Evolutionary conservation across 305 asterid genomes (phyloP).

Genomic region (Fraxinus angustifolia): DNA sequence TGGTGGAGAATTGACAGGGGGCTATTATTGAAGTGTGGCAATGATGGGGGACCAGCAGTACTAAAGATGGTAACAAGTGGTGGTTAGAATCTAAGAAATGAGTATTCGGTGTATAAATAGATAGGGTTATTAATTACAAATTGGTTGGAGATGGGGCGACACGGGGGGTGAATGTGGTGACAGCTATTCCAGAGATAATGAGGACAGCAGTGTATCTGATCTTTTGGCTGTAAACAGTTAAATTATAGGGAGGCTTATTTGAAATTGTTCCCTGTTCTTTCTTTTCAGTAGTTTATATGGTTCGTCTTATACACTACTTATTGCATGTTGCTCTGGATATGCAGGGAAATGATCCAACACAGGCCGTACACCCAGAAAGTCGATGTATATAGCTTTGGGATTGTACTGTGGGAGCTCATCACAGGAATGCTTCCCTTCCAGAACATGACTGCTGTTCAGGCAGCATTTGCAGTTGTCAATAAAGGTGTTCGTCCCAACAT

Average conservation of each 20-base stretch:
- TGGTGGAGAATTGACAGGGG: neutral
- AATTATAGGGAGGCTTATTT: neutral
- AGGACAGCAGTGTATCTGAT: neutral
- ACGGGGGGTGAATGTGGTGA: neutral
- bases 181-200: neutral
- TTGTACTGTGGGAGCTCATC: slow-evolving; percentile 93
- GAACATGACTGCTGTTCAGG: slow-evolving; percentile 96
- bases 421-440: slow-evolving; percentile 94
- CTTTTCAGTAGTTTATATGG: neutral
- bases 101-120: neutral
- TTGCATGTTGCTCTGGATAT: slow-evolving; percentile 20
- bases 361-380: slow-evolving; percentile 90
- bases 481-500: slow-evolving; percentile 83
- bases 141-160: neutral
- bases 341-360: slow-evolving; percentile 31
- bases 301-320: neutral
- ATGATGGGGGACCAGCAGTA: neutral
- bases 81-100: neutral
- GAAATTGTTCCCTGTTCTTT: neutral
- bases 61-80: neutral
- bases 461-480: slow-evolving; percentile 95
- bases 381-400: slow-evolving; percentile 93
- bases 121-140: neutral
- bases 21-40: neutral
- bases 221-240: neutral